Percentiles rank a stretch among this genome's conserved stretches.
Evolutionary conservation across 495 filamentous ascomycete genomes (phyloP).

Genomic region (Aspergillus sclerotioniger): DNA sequence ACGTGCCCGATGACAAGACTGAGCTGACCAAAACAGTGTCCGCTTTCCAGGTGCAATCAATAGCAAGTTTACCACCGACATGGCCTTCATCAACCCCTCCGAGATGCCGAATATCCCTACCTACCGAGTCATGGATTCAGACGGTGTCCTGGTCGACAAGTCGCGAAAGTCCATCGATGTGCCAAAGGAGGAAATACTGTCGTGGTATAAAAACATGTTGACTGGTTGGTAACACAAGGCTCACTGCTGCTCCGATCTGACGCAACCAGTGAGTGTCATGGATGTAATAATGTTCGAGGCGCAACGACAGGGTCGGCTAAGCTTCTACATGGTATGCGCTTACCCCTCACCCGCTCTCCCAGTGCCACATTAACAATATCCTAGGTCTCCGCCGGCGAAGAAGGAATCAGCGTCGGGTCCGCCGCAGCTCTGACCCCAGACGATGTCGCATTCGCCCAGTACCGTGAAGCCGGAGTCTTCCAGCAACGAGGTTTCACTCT

Average conservation of each 20-base stretch:
- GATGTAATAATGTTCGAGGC: constrained; percentile 93
- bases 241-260: constrained; percentile 12
- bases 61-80: constrained; percentile 79
- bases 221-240: constrained; percentile 48
- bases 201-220: constrained; percentile 66
- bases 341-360: neutral
- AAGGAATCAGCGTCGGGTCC: constrained; percentile 86
- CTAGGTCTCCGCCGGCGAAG: constrained; percentile 85
- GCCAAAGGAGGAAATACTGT: constrained; percentile 64
- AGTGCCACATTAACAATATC: neutral
- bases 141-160: constrained; percentile 77
- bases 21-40: constrained; percentile 48
- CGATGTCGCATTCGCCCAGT: constrained; percentile 93
- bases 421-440: constrained; percentile 76
- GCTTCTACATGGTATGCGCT: constrained; percentile 84
- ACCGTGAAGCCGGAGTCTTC: constrained; percentile 90
- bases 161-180: constrained; percentile 58
- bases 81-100: constrained; percentile 71
- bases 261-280: constrained; percentile 72
- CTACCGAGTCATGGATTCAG: constrained; percentile 81
- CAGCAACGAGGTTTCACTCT: constrained; percentile 85
- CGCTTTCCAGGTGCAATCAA: constrained; percentile 94
- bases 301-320: constrained; percentile 74
- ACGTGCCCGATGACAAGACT: neutral
- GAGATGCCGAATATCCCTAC: constrained; percentile 71